These are phyloP conservation scores for Leucogyrophana mollusca DNA, from an alignment of 768 basidiomycete genomes.

Conservation along the genomic window DNA sequence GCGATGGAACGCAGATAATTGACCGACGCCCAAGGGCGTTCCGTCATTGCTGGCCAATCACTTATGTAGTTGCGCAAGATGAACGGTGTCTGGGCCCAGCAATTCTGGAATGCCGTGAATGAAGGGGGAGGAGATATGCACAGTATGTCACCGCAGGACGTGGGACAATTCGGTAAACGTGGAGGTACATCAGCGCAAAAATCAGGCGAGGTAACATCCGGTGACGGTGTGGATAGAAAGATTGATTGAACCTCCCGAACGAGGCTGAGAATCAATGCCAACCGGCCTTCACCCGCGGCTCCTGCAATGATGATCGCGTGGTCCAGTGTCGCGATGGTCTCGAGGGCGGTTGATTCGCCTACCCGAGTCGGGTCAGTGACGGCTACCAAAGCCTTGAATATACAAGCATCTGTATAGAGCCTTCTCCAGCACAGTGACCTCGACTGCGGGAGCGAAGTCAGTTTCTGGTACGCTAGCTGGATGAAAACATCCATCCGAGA, in stretches of 20 bases:
- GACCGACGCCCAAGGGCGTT: slow-evolving; percentile 67
- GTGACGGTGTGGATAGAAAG: slow-evolving; percentile 12
- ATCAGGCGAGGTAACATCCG: neutral
- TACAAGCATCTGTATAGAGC: slow-evolving; percentile 73
- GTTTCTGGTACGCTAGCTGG: slow-evolving; percentile 43
- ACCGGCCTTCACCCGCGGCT: slow-evolving; percentile 56
- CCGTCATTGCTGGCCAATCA: slow-evolving; percentile 78
- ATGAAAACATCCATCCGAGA: slow-evolving; percentile 39
- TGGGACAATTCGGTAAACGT: slow-evolving; percentile 1
- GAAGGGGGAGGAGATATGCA: slow-evolving; percentile 52
- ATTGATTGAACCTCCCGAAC: slow-evolving; percentile 61
- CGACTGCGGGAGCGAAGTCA: slow-evolving; percentile 40
- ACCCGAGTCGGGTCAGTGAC: slow-evolving; percentile 9
- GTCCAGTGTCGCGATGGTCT: slow-evolving; percentile 66
- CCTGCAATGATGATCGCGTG: slow-evolving; percentile 83
- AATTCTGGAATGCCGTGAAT: slow-evolving; percentile 49
- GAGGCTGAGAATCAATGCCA: slow-evolving; percentile 60
- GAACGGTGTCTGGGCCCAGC: slow-evolving; percentile 58
- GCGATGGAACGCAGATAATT: slow-evolving; percentile 68
- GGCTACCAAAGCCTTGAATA: slow-evolving; percentile 53
- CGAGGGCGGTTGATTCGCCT: slow-evolving; percentile 28
- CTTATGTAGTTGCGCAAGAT: slow-evolving; percentile 57
- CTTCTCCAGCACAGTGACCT: slow-evolving; percentile 53
- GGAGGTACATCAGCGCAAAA: slow-evolving; percentile 1
- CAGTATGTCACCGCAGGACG: slow-evolving; percentile 31